Evolutionary conservation across 345 rosid genomes (phyloP).

Genomic region (Hypericum perforatum): DNA sequence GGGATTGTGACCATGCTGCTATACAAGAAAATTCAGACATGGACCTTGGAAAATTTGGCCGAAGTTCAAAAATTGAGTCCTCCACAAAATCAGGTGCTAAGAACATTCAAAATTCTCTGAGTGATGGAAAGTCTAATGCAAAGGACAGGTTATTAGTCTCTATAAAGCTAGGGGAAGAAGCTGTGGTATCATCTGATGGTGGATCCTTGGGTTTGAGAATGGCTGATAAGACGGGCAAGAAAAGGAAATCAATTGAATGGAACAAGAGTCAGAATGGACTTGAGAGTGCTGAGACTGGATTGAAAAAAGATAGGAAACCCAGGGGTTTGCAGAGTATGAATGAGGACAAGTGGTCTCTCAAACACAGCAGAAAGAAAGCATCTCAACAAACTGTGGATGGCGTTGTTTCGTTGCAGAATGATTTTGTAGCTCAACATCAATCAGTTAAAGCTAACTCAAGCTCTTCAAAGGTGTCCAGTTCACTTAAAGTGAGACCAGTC

Average conservation of each 20-base stretch:
- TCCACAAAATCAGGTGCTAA: conserved; percentile 21
- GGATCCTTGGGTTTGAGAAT: conserved; percentile 30
- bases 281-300: conserved; percentile 21
- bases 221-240: conserved; percentile 25
- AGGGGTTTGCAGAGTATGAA: conserved; percentile 19
- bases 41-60: conserved; percentile 13
- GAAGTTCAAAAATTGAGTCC: conserved; percentile 17
- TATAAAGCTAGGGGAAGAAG: conserved; percentile 23
- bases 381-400: conserved; percentile 16
- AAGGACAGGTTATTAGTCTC: conserved; percentile 24
- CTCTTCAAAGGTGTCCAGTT: conserved; percentile 49
- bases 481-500: conserved; percentile 23
- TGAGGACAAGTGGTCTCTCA: conserved; percentile 13
- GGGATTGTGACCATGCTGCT: conserved; percentile 15
- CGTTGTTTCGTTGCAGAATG: conserved; percentile 21
- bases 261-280: conserved; percentile 24
- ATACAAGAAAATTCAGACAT: conserved; percentile 8
- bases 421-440: conserved; percentile 31
- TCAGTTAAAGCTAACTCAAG: conserved; percentile 42
- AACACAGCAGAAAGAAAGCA: conserved; percentile 14
- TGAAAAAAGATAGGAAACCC: conserved; percentile 27
- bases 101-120: conserved; percentile 12
- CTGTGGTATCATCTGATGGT: conserved; percentile 33
- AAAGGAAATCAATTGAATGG: conserved; percentile 33
- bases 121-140: conserved; percentile 27